phyloP scores from a whole-genome alignment of 306 rosid genomes.

The Malus fusca region DNA sequence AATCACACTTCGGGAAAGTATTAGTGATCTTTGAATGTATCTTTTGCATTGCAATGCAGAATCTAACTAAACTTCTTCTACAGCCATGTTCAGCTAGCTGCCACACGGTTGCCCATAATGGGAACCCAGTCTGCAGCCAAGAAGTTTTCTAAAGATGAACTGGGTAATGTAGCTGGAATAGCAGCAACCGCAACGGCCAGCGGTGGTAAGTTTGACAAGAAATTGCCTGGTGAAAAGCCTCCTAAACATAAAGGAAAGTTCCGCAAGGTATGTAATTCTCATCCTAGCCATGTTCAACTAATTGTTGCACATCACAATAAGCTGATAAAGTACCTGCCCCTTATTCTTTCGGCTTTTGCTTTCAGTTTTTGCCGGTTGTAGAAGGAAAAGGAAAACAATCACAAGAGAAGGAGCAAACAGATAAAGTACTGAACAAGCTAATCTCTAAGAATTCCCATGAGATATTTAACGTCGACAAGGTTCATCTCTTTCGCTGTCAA shows the following conservation, averaged over 20 bases:
- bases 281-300: neutral
- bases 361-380: constrained; percentile 86
- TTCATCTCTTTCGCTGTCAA: constrained; percentile 1
- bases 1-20: neutral
- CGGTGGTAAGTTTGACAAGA: constrained; percentile 94
- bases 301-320: neutral
- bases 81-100: constrained; percentile 92
- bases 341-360: constrained; percentile 3
- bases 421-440: constrained; percentile 75
- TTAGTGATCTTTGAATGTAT: neutral
- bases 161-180: constrained; percentile 73
- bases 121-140: constrained; percentile 67
- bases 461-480: constrained; percentile 77
- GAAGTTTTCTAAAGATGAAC: constrained; percentile 67
- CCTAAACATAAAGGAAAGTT: constrained; percentile 68
- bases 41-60: neutral
- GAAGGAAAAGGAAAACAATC: constrained; percentile 56
- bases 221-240: constrained; percentile 76
- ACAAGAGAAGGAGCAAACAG: constrained; percentile 71
- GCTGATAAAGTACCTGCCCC: constrained; percentile 5
- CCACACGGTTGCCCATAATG: constrained; percentile 88
- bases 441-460: constrained; percentile 77
- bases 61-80: constrained; percentile 13
- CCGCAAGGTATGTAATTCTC: constrained; percentile 57
- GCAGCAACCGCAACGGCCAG: constrained; percentile 93